Conservation (phyloP, 2,329 filamentous ascomycete species). For the Drechslerella dactyloides region DNA sequence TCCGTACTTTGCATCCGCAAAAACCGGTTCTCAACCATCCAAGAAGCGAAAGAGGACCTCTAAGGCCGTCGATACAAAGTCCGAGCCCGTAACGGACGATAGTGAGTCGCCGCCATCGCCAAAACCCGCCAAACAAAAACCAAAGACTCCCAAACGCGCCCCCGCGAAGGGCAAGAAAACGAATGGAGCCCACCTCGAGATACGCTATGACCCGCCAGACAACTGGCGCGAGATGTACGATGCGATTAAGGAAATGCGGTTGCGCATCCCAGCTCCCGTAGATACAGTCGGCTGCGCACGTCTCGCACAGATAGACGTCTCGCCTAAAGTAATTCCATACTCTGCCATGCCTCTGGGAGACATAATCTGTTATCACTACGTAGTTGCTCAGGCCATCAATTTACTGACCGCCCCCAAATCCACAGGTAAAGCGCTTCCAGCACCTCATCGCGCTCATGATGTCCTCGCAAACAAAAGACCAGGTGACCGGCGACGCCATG, state of each 20-base stretch:
- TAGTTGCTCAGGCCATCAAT: slow-evolving; percentile 59
- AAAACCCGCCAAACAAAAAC: slow-evolving; percentile 12
- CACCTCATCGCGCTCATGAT: slow-evolving; percentile 89
- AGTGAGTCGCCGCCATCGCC: not conserved
- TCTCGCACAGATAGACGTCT: slow-evolving; percentile 66
- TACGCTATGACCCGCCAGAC: slow-evolving; percentile 65
- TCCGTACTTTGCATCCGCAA: slow-evolving; percentile 34
- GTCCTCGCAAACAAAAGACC: slow-evolving; percentile 91
- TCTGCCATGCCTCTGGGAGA: not conserved
- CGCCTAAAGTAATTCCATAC: slow-evolving; percentile 56
- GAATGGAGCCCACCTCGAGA: slow-evolving; percentile 57
- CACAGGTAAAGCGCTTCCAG: slow-evolving; percentile 75
- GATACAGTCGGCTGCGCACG: slow-evolving; percentile 97
- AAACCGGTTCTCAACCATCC: slow-evolving; percentile 12
- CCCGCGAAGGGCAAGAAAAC: slow-evolving; percentile 57
- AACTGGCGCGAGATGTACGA: slow-evolving; percentile 86
- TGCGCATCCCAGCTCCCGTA: slow-evolving; percentile 75
- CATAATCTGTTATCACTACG: no score
- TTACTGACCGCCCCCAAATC: slow-evolving; percentile 56
- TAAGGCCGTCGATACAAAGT: slow-evolving; percentile 15
- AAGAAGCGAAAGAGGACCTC: slow-evolving; percentile 34
- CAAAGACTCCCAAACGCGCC: slow-evolving; percentile 16
- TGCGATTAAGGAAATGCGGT: slow-evolving; percentile 78
- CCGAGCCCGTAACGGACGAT: not conserved
- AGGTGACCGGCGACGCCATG: slow-evolving; percentile 85